Evolutionary conservation across 306 rosid genomes (phyloP).

Genomic region (Quercus gilva): DNA sequence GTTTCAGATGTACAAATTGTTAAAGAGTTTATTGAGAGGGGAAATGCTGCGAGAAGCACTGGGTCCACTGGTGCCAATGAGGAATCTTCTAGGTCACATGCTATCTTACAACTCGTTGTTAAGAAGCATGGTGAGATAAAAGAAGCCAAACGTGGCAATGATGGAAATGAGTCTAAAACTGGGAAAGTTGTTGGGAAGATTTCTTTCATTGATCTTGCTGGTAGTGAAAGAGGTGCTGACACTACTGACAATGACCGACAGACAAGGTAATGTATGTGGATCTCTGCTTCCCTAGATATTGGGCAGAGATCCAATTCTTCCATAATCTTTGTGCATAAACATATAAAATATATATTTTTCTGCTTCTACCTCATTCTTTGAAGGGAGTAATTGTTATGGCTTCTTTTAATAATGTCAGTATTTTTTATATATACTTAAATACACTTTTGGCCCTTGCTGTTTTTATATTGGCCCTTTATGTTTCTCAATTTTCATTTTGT

Average conservation of each 20-base stretch:
- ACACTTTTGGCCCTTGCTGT: too few relatives aligned
- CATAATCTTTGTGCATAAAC: neutral
- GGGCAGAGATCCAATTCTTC: neutral
- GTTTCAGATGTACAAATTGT: slow-evolving; percentile 95
- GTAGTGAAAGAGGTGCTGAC: slow-evolving; percentile 99
- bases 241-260: slow-evolving; percentile 99
- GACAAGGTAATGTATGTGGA: slow-evolving; percentile 60
- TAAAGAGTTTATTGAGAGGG: slow-evolving; percentile 88
- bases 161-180: slow-evolving; percentile 73
- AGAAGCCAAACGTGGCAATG: slow-evolving; percentile 70
- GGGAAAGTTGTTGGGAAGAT: slow-evolving; percentile 95
- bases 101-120: slow-evolving; percentile 84
- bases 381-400: neutral
- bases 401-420: neutral
- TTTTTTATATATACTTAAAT: neutral
- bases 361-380: neutral
- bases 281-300: neutral
- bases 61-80: slow-evolving; percentile 99
- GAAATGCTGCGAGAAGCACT: slow-evolving; percentile 93
- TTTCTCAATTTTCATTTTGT: neutral
- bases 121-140: slow-evolving; percentile 87
- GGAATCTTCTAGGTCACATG: slow-evolving; percentile 99
- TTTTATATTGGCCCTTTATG: neutral
- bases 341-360: neutral
- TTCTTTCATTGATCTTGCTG: slow-evolving; percentile 98